Evolutionary conservation across 2,329 filamentous ascomycete genomes (phyloP).

Genomic region (Xylariaceae sp.): DNA sequence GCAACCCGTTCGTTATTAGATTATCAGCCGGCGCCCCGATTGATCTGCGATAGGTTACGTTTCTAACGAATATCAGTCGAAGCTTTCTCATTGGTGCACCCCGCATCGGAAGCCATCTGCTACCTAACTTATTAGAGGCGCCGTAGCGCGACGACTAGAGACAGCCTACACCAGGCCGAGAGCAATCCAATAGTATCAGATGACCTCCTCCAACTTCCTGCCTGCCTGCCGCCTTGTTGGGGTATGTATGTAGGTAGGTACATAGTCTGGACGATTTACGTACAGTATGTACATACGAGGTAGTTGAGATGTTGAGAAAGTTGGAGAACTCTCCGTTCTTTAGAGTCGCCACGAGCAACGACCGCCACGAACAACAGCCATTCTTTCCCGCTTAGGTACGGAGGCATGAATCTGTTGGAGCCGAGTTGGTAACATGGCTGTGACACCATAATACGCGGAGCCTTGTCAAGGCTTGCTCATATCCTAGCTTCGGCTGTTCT

Average conservation of each 20-base stretch:
- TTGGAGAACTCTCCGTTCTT: too few relatives aligned
- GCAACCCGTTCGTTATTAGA: background rate
- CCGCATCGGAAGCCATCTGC: background rate
- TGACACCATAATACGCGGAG: background rate
- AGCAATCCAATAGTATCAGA: too few relatives aligned
- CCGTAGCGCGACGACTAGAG: background rate
- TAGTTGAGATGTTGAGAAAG: too few relatives aligned
- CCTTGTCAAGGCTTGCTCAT: background rate
- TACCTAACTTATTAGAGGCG: background rate
- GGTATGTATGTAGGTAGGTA: background rate
- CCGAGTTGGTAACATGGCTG: background rate
- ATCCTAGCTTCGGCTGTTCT: background rate
- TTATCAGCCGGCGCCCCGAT: background rate
- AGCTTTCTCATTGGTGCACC: background rate
- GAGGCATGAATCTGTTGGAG: background rate
- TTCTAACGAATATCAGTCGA: background rate
- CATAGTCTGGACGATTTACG: too few relatives aligned
- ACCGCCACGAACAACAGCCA: too few relatives aligned
- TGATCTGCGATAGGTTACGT: background rate
- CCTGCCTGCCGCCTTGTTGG: too few relatives aligned
- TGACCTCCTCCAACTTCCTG: too few relatives aligned
- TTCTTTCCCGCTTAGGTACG: background rate
- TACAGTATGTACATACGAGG: too few relatives aligned
- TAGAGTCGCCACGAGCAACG: too few relatives aligned
- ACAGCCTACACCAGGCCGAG: background rate